phyloP scores from a whole-genome alignment of 2,329 filamentous ascomycete species.

The Ceratocystiopsis sp. region DNA sequence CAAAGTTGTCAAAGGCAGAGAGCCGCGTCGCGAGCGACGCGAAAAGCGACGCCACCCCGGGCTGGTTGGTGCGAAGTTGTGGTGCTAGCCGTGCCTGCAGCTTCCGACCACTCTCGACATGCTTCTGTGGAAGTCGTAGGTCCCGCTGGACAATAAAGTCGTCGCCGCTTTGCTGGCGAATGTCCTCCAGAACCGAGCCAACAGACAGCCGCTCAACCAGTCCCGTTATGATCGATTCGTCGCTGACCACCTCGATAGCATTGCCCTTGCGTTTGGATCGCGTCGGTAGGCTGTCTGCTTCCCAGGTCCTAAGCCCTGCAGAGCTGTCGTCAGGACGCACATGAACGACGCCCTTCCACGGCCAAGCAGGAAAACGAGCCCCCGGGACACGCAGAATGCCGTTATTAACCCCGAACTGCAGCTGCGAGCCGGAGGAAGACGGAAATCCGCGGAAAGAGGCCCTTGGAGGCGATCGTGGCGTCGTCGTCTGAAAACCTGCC shows the following conservation, averaged over 20 bases:
- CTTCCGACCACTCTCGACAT: conserved; percentile 39
- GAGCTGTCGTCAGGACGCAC: conserved; percentile 17
- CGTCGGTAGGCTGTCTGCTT: too few relatives aligned
- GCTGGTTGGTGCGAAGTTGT: conserved; percentile 23
- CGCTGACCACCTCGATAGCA: conserved; percentile 20
- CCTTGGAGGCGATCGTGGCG: conserved; percentile 19
- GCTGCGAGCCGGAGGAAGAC: conserved; percentile 11
- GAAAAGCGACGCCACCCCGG: conserved; percentile 26
- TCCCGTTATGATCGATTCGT: conserved; percentile 26
- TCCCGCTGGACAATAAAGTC: conserved; percentile 23
- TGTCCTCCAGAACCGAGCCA: conserved; percentile 15
- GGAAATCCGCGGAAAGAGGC: too few relatives aligned
- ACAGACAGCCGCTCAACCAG: conserved; percentile 23
- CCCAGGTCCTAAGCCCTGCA: too few relatives aligned
- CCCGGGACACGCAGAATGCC: conserved; percentile 44
- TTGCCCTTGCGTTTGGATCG: conserved; percentile 32
- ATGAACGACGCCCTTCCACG: conserved; percentile 45
- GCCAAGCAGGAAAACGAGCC: conserved; percentile 53
- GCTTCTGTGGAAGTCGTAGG: conserved; percentile 35
- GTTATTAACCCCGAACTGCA: conserved; percentile 27
- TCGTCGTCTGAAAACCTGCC: conserved; percentile 31
- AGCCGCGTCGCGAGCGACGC: conserved; percentile 40
- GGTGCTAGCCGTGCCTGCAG: conserved; percentile 31
- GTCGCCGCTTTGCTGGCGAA: conserved; percentile 20
- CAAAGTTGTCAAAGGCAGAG: conserved; percentile 65